These are phyloP conservation scores for Phytophthora pini DNA, from an alignment of 352 stramenopile genomes.

Conservation along the genomic window DNA sequence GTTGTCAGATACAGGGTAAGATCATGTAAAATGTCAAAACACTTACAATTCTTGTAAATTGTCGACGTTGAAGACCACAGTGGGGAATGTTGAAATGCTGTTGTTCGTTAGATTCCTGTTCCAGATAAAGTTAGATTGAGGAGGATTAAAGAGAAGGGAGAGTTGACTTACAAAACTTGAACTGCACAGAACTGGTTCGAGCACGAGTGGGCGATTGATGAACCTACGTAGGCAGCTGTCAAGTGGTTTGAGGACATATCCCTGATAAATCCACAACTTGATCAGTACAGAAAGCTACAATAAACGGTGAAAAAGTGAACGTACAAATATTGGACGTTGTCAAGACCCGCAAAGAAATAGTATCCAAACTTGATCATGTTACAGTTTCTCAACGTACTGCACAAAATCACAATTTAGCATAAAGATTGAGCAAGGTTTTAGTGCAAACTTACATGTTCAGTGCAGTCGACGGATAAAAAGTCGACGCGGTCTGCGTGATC, in stretches of 20 bases:
- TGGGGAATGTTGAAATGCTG: constrained; percentile 37
- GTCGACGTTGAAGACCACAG: constrained; percentile 42
- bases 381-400: constrained; percentile 51
- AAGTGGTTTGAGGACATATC: constrained; percentile 53
- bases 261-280: constrained; percentile 14
- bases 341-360: constrained; percentile 35
- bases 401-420: constrained; percentile 4
- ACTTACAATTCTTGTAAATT: constrained; percentile 39
- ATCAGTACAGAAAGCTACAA: constrained; percentile 1
- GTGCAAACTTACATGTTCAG: constrained; percentile 31
- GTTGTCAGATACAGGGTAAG: no score
- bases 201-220: constrained; percentile 28
- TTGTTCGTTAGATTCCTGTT: constrained; percentile 45
- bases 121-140: background rate
- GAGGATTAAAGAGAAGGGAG: background rate
- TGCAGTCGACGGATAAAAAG: constrained; percentile 36
- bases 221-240: constrained; percentile 41
- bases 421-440: background rate
- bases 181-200: constrained; percentile 39
- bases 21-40: background rate
- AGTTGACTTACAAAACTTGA: constrained; percentile 36
- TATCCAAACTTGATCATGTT: constrained; percentile 49
- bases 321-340: constrained; percentile 42
- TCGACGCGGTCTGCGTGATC: constrained; percentile 33
- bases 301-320: background rate